phyloP scores from a whole-genome alignment of 768 basidiomycete species.

The Obba rivulosa region DNA sequence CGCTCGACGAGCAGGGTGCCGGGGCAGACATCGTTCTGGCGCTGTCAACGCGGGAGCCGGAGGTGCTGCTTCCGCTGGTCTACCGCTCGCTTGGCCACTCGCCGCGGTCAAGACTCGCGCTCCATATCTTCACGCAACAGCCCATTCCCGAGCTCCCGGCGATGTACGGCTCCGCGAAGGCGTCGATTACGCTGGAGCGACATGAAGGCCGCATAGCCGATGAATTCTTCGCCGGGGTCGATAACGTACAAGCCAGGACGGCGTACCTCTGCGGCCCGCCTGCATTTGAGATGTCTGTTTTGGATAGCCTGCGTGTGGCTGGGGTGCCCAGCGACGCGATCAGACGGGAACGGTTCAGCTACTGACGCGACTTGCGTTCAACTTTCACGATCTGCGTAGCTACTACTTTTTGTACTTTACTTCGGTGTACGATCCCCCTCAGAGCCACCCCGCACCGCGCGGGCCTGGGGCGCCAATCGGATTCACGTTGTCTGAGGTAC shows the following conservation, averaged over 20 bases:
- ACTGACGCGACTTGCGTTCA: conserved; percentile 21
- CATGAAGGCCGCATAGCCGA: conserved; percentile 19
- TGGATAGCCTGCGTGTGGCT: conserved; percentile 28
- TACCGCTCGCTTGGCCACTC: conserved; percentile 18
- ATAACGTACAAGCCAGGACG: conserved; percentile 21
- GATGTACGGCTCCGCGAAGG: conserved; percentile 4
- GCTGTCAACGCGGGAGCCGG: conserved; percentile 49
- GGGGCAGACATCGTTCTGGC: conserved; percentile 40
- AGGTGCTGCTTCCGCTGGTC: conserved; percentile 43
- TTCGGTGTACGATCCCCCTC: too few relatives aligned
- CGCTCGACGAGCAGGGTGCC: conserved; percentile 9
- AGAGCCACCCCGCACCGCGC: too few relatives aligned
- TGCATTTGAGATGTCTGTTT: conserved; percentile 36
- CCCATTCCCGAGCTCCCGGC: not conserved
- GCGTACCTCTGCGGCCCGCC: conserved; percentile 48
- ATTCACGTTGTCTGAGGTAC: too few relatives aligned
- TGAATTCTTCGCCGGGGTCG: conserved; percentile 3
- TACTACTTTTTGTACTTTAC: too few relatives aligned
- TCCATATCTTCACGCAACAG: not conserved
- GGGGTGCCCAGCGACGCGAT: conserved; percentile 32
- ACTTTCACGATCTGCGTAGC: too few relatives aligned
- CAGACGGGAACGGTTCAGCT: conserved; percentile 38
- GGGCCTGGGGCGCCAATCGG: too few relatives aligned
- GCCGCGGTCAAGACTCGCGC: conserved; percentile 7
- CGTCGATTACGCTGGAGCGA: conserved; percentile 3